Percentiles rank a stretch among this genome's conserved stretches.
Evolutionary conservation across 768 basidiomycete species (phyloP).

Genomic region (Lentinus tigrinus): DNA sequence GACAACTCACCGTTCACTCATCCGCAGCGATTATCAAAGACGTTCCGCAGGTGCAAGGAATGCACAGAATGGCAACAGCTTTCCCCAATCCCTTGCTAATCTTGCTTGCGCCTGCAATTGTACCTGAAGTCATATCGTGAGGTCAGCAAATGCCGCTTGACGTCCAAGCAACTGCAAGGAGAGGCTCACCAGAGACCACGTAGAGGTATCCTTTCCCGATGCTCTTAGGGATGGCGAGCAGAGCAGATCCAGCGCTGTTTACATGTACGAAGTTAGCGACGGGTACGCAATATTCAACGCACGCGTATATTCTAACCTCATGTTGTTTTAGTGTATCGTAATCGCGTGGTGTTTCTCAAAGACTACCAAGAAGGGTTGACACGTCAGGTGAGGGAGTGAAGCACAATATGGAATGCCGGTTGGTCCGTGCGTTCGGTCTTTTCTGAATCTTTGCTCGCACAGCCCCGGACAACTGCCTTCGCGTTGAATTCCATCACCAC

Average conservation of each 20-base stretch:
- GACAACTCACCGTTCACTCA: neutral
- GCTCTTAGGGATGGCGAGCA: neutral
- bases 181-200: constrained; percentile 1
- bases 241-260: neutral
- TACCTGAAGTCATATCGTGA: neutral
- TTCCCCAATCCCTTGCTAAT: constrained; percentile 3
- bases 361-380: too few species aligned
- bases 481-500: too few species aligned
- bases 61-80: constrained; percentile 4
- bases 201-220: constrained; percentile 2
- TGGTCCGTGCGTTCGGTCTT: too few species aligned
- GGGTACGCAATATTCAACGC: too few species aligned
- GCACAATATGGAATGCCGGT: too few species aligned
- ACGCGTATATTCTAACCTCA: too few species aligned
- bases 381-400: too few species aligned
- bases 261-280: neutral
- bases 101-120: constrained; percentile 7
- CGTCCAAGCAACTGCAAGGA: neutral
- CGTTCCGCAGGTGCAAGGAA: constrained; percentile 5
- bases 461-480: too few species aligned
- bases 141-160: neutral
- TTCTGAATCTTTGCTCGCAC: too few species aligned
- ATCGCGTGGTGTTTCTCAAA: too few species aligned
- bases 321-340: too few species aligned
- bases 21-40: constrained; percentile 5